Base-by-base conservation (phyloP, 139 green algal species). In the Zygnema circumcarinatum region DNA sequence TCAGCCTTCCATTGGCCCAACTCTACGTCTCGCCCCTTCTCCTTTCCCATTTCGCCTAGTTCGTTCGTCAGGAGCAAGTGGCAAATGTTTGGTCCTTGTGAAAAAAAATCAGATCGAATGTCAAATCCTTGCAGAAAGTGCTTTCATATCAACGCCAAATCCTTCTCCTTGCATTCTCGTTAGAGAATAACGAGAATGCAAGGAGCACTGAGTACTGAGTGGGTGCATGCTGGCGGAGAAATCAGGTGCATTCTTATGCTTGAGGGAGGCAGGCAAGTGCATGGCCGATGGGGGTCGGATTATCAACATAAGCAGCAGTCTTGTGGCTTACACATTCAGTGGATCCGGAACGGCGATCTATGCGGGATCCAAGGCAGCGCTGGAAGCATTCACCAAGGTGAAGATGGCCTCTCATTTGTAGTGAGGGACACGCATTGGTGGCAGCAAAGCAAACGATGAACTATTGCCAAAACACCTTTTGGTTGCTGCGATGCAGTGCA, bases 261-360 rank as follows among this genome's bases (percentile, higher is more conserved):
- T 85, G 2, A 32, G 35, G 41, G 79, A 85, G 7, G 79, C 79
- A 11, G 79, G 52, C 22, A 38, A 38, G 41, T 32, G 35, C 22
- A 78, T 85, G 79, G 2, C 69, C 33, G 79, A 85, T 79, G 79
- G 79, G 3, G 79, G 79, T 31, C 79, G 79, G 7, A 85, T 85
- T 38, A 36, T 85, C 2, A 85, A 85, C 7, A 76, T 85, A 36
- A 78, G 52, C 20, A 78, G 33, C 35, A 78, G 40, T 76, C 79
- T 85, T 36, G 79, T 85, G 38, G 79, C 79, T 16, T 85, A 76
- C 79, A 85, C 79, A 36, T 68, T 68, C 41, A 62, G 52, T 38
- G 79, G 79, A 7, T 76, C 69, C 41, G 79, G 79, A 39, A 67
- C 73, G 2, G 79, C 79, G 2, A 38, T 38, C 3, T 85, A 85